Evolutionary conservation across 1,284 basidiomycete genomes (phyloP), one percentile per base, ranked within the genome.

Genomic region (Golubevia sp.): DNA sequence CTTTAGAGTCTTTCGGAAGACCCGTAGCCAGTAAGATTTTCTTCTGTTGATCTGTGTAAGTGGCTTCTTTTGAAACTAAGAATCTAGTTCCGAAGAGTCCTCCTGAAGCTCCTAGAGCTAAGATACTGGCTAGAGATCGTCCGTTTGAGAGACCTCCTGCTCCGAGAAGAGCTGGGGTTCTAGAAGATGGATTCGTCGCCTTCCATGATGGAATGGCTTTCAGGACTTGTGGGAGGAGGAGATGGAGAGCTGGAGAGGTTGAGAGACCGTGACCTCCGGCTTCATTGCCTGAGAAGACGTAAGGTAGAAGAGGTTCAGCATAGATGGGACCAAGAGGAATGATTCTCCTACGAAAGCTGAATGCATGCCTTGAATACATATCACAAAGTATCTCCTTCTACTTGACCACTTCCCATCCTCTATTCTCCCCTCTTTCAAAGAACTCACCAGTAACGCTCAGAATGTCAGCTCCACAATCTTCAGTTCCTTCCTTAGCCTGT

Each of bases 261-360:
- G 70, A 76, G 26, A 74, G 64, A 2, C 78, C 78, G 61, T 82
- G 79, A 0, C 79, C 78, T 3, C 79, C 79, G 0, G 78, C 72
- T 55, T 79, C 78, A 48, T 63, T 61, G 15, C 75, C 73, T 50
- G 59, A 13, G 15, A 2, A 20, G 6, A 52, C 51, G 23, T 54
- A 53, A 7, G 18, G 8, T 24, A 18, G 7, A 21, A 57, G 8
- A 23, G 51, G 56, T 7, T 8, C 56, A 34, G 3, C 48, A 56
- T 24, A 6, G 55, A 38, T 52, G 50, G 21, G 13, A 52, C 50
- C n/a, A n/a, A n/a, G n/a, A n/a, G n/a, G n/a, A n/a, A n/a, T n/a
- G n/a, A n/a, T n/a, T n/a, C n/a, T n/a, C n/a, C n/a, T n/a, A n/a
- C n/a, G n/a, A n/a, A n/a, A n/a, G n/a, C n/a, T n/a, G n/a, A n/a